A percentile compares a stretch with the other conserved stretches of the same genome.
These are phyloP conservation scores for Sporothrix variecibatus DNA, from an alignment of 2,329 filamentous ascomycete genomes.

Conservation along the genomic window DNA sequence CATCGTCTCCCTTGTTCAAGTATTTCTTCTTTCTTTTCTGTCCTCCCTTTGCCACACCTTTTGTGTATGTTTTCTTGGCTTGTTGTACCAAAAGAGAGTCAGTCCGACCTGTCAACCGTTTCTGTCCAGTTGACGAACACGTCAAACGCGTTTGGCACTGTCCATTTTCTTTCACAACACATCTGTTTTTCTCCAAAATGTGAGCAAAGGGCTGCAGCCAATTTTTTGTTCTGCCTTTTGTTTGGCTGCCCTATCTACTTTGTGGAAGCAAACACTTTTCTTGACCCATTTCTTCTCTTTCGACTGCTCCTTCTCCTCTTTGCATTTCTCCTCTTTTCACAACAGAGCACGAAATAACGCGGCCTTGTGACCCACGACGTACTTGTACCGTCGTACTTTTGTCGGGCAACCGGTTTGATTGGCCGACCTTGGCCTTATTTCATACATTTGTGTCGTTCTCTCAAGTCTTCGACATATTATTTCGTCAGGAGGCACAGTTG, in stretches of 20 bases:
- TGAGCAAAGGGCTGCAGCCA: not conserved
- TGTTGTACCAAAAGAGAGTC: not conserved
- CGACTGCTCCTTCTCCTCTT: not conserved
- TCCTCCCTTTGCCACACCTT: not conserved
- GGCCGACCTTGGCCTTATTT: not conserved
- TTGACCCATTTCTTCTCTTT: not conserved
- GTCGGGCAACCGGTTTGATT: not conserved
- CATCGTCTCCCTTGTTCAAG: not conserved
- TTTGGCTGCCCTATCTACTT: constrained; percentile 7
- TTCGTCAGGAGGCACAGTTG: not conserved
- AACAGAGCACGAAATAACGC: constrained; percentile 6
- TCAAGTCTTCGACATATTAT: not conserved
- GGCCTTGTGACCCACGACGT: constrained; percentile 10
- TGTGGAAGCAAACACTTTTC: not conserved
- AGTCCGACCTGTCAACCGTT: not conserved
- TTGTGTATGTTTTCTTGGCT: not conserved
- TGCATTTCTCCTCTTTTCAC: not conserved
- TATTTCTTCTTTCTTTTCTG: not conserved
- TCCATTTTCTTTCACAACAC: not conserved
- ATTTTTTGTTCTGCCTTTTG: not conserved
- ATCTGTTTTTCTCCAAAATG: not conserved
- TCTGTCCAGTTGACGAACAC: not conserved
- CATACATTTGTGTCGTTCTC: constrained; percentile 7
- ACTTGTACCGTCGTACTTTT: not conserved
- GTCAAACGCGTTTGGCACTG: not conserved